Evolutionary conservation across 73 alveolate genomes (phyloP).

Genomic region (Symbiodinium natans): DNA sequence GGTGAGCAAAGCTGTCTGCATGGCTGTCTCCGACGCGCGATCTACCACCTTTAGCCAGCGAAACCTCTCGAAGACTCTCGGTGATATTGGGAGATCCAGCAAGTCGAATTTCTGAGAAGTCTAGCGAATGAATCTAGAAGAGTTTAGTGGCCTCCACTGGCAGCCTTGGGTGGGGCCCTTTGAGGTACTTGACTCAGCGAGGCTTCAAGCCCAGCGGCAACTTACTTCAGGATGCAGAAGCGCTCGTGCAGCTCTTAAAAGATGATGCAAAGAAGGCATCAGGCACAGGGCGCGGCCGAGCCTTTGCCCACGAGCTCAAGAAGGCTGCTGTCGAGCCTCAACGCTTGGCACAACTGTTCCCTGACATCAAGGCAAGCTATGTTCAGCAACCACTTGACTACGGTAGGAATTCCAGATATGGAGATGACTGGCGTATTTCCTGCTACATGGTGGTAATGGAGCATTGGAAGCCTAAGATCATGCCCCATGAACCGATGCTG

Average conservation of each 20-base stretch:
- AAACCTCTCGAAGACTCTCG: conserved; percentile 51
- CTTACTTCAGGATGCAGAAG: conserved; percentile 22
- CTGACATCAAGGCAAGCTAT: conserved; percentile 54
- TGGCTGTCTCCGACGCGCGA: conserved; percentile 71
- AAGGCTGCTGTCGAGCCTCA: conserved; percentile 7
- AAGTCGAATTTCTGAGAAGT: neutral
- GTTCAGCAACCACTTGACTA: conserved; percentile 89
- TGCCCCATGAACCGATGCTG: conserved; percentile 89
- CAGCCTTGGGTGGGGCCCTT: neutral
- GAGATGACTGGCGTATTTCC: conserved; percentile 83
- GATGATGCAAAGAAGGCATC: neutral
- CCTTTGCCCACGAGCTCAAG: neutral
- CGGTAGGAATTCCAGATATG: conserved; percentile 66
- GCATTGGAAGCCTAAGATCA: conserved; percentile 87
- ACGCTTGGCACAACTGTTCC: conserved; percentile 6
- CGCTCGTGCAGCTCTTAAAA: conserved; percentile 8
- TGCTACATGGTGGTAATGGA: conserved; percentile 92
- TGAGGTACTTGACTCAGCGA: conserved; percentile 78
- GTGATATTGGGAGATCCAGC: neutral
- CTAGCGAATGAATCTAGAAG: neutral
- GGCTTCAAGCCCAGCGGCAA: conserved; percentile 41
- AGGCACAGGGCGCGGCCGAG: neutral
- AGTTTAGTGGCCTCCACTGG: neutral
- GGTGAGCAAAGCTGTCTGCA: neutral
- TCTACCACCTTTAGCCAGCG: conserved; percentile 52